These are phyloP conservation scores for Mycena latifolia DNA, from an alignment of 768 basidiomycete species.

Conservation along the genomic window DNA sequence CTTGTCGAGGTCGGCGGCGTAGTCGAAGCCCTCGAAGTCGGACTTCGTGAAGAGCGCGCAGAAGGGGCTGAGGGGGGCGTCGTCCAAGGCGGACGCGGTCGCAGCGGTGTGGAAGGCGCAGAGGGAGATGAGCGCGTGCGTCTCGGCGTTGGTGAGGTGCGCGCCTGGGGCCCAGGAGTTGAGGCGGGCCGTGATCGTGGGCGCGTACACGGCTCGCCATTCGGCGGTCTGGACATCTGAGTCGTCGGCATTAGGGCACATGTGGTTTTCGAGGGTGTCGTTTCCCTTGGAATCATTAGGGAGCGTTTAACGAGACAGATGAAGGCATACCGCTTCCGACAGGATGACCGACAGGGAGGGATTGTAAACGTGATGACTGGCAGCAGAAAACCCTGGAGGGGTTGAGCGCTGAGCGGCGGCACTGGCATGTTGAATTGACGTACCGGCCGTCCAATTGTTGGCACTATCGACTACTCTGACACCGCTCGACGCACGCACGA, in stretches of 20 bases:
- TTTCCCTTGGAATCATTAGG: conserved; percentile 57
- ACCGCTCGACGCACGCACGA: conserved; percentile 63
- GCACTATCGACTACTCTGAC: conserved; percentile 76
- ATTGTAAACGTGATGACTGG: conserved; percentile 58
- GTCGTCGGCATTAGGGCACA: conserved; percentile 70
- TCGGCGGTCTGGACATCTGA: conserved; percentile 55
- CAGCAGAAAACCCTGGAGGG: conserved; percentile 72
- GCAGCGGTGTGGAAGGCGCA: conserved; percentile 86
- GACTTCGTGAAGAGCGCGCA: conserved; percentile 75
- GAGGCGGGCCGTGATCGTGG: conserved; percentile 68
- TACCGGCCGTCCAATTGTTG: conserved; percentile 78
- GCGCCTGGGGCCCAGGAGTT: conserved; percentile 74
- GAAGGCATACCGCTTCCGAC: conserved; percentile 60
- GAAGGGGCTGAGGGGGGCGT: conserved; percentile 64
- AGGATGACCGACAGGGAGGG: conserved; percentile 70
- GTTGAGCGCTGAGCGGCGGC: neutral
- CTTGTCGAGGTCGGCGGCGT: conserved; percentile 79
- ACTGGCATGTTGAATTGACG: neutral
- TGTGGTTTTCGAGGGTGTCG: conserved; percentile 74
- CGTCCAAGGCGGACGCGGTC: neutral
- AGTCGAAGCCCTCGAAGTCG: conserved; percentile 79
- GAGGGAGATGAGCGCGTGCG: conserved; percentile 72
- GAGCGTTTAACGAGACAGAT: neutral
- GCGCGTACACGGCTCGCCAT: conserved; percentile 72
- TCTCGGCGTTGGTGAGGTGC: conserved; percentile 65